phyloP scores from a whole-genome alignment of 23 red algal species.

The Gracilaria caudata region DNA sequence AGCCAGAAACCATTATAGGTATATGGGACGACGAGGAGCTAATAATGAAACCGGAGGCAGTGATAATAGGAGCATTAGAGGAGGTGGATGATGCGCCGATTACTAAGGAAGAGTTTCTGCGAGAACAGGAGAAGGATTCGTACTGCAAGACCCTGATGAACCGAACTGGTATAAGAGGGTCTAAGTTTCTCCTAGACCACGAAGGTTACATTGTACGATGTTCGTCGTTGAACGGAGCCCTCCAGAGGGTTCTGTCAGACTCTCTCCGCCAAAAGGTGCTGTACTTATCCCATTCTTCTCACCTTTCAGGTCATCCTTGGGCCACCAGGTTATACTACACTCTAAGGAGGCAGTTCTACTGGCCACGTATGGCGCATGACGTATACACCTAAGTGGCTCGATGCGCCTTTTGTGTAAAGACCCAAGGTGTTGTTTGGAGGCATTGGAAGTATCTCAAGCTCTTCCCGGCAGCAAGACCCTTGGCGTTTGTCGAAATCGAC shows the following conservation, averaged over 20 bases:
- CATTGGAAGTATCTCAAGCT: slow-evolving; percentile 32
- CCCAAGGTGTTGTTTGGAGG: slow-evolving; percentile 7
- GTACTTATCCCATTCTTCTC: no score
- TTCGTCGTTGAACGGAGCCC: neutral
- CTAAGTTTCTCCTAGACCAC: neutral
- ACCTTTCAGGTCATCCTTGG: no score
- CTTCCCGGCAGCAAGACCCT: slow-evolving; percentile 24
- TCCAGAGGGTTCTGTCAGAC: no score
- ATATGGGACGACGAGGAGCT: neutral
- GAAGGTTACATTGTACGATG: neutral
- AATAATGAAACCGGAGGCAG: neutral
- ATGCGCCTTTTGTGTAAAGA: neutral
- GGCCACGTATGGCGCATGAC: slow-evolving; percentile 33
- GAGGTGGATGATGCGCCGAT: slow-evolving; percentile 4
- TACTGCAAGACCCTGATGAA: neutral
- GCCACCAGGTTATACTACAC: no score
- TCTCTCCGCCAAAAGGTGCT: no score
- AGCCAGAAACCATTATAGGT: neutral
- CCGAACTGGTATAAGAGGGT: neutral
- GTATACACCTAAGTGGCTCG: no score
- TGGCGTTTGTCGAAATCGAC: slow-evolving; percentile 39
- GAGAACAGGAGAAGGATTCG: neutral
- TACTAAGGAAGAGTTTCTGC: neutral
- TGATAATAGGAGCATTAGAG: neutral
- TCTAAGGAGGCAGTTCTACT: slow-evolving; percentile 21